These are phyloP conservation scores for Penicillium turbatum DNA, from an alignment of 495 filamentous ascomycete genomes.

Conservation along the genomic window DNA sequence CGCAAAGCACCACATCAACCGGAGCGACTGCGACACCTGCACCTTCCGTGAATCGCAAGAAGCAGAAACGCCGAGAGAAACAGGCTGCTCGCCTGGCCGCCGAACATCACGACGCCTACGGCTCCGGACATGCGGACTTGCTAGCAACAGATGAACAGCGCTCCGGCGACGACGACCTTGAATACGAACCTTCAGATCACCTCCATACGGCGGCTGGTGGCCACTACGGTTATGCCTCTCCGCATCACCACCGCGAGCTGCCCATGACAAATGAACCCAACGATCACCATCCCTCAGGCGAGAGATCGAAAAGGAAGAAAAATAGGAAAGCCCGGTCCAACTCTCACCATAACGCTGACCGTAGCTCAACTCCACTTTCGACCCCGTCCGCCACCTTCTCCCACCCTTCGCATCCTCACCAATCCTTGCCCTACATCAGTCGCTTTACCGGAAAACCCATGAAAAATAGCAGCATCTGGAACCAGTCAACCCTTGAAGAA, in stretches of 20 bases:
- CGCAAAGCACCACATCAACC: constrained; percentile 24
- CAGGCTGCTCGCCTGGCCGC: constrained; percentile 68
- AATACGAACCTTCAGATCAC: constrained; percentile 24
- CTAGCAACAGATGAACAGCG: constrained; percentile 23
- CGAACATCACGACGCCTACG: constrained; percentile 32
- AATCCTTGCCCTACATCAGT: constrained; percentile 23
- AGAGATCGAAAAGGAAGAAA: constrained; percentile 50
- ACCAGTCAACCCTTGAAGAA: constrained; percentile 88
- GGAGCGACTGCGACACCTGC: constrained; percentile 33
- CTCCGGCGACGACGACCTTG: constrained; percentile 29
- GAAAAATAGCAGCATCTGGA: constrained; percentile 88
- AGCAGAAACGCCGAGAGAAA: constrained; percentile 80
- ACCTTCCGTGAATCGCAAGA: constrained; percentile 73
- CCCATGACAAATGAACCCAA: constrained; percentile 15
- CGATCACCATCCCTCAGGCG: constrained; percentile 14
- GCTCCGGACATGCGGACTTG: constrained; percentile 21
- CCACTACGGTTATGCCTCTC: constrained; percentile 15
- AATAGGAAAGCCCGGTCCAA: constrained; percentile 35
- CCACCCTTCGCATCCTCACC: constrained; percentile 39
- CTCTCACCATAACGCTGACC: constrained; percentile 35
- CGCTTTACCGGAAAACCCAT: constrained; percentile 30
- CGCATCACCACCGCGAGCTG: constrained; percentile 4
- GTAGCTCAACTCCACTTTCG: constrained; percentile 41
- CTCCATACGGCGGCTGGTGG: constrained; percentile 16
- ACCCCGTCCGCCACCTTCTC: constrained; percentile 39